Evolutionary conservation across 2,329 filamentous ascomycete genomes (phyloP).

Genomic region (Blastomyces percursus): DNA sequence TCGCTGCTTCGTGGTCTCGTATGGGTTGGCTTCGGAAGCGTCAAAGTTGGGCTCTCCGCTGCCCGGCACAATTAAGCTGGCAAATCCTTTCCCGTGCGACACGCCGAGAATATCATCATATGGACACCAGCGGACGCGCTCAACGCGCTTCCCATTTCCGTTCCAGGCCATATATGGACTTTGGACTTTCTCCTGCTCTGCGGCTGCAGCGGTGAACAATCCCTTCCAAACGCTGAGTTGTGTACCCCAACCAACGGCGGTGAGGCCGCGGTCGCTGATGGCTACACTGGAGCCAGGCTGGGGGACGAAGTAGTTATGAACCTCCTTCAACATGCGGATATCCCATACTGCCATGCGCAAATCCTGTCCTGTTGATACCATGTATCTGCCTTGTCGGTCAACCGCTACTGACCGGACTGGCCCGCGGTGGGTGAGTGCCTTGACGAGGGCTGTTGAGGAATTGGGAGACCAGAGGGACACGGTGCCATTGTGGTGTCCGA

Average conservation of each 20-base stretch:
- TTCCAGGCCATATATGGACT: conserved; percentile 92
- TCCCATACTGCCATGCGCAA: conserved; percentile 93
- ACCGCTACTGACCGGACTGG: conserved; percentile 77
- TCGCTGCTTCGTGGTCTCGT: conserved; percentile 83
- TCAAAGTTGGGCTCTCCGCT: conserved; percentile 97
- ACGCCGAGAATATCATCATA: conserved; percentile 88
- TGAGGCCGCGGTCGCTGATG: conserved; percentile 80
- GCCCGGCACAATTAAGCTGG: conserved; percentile 79
- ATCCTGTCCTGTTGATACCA: conserved; percentile 88
- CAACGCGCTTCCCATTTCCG: conserved; percentile 68
- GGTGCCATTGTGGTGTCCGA: conserved; percentile 89
- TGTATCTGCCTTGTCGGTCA: conserved; percentile 84
- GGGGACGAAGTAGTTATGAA: conserved; percentile 76
- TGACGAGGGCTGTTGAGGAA: conserved; percentile 72
- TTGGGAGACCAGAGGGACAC: conserved; percentile 97
- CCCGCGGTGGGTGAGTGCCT: conserved; percentile 78
- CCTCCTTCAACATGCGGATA: conserved; percentile 83
- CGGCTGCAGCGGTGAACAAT: conserved; percentile 62
- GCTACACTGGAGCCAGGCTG: conserved; percentile 72
- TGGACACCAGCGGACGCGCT: conserved; percentile 81
- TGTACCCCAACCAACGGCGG: conserved; percentile 85
- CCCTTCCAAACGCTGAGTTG: conserved; percentile 84
- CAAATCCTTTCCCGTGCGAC: conserved; percentile 75
- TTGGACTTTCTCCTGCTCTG: conserved; percentile 67
- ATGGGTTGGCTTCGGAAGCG: conserved; percentile 85